Percentiles rank a stretch among this genome's conserved stretches.
phyloP scores from a whole-genome alignment of 345 rosid species.

The Euphorbia pulcherrima region DNA sequence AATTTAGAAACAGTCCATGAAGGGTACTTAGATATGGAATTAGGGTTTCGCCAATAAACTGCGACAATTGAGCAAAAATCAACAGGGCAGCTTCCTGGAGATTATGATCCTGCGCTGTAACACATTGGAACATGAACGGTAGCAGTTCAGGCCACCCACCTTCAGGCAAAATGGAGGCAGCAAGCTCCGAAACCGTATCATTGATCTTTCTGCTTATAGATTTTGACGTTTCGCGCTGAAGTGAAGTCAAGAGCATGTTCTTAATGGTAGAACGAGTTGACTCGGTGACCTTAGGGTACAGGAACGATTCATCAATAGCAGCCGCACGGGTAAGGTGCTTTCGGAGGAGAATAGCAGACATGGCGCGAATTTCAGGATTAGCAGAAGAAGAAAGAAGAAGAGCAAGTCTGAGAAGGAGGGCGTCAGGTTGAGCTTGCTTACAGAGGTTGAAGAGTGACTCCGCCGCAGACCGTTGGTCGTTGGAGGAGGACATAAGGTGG shows the following conservation, averaged over 20 bases:
- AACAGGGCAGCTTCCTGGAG: constrained; percentile 86
- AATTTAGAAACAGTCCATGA: constrained; percentile 66
- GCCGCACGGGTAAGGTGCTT: constrained; percentile 72
- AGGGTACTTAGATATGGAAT: constrained; percentile 68
- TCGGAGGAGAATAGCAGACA: constrained; percentile 94
- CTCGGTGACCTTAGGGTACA: constrained; percentile 70
- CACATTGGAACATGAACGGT: constrained; percentile 92
- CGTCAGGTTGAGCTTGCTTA: constrained; percentile 75
- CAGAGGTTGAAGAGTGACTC: constrained; percentile 84
- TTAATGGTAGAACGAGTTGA: constrained; percentile 70
- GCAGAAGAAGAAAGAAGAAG: constrained; percentile 73
- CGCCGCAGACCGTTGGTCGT: constrained; percentile 88
- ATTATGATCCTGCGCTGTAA: constrained; percentile 56
- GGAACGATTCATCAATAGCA: constrained; percentile 48
- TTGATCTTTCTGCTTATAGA: constrained; percentile 74
- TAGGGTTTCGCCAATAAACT: constrained; percentile 70
- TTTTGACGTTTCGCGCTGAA: constrained; percentile 68
- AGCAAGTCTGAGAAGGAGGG: constrained; percentile 69
- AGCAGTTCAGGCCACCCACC: constrained; percentile 92
- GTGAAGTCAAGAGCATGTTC: constrained; percentile 54
- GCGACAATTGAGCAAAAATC: constrained; percentile 77
- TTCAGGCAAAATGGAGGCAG: constrained; percentile 65
- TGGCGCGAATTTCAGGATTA: constrained; percentile 68
- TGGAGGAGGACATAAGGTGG: constrained; percentile 82
- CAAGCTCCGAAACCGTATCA: constrained; percentile 85